Evolutionary conservation across 2,329 filamentous ascomycete genomes (phyloP), one percentile per base, ranked within the genome.

Genomic region (Colletotrichum sp.): DNA sequence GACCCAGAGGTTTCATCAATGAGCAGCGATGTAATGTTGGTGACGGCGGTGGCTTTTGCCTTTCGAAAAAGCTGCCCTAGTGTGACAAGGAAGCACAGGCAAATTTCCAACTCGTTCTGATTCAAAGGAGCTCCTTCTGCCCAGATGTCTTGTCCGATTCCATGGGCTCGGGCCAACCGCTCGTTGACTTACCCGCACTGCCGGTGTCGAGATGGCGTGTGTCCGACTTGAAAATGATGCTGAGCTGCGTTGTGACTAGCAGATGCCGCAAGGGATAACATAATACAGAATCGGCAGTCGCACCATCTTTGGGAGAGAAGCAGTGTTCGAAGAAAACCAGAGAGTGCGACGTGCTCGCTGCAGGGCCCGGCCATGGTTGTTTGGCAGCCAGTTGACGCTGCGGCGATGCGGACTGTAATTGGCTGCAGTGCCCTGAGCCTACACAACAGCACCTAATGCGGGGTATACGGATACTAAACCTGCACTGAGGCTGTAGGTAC

Each of bases 1-100:
- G 55, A 72, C 62, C 39, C 18, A n/a, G 24, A 24, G 21, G 72
- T 72, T 55, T 73, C 55, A 75, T 39, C 55, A 55, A 52, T 30
- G 62, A 73, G 36, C 59, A 63, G 30, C 70, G 32, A 75, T 39
- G 67, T 60, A 75, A 75, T 75, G 59, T 74, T 49, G 67, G 67
- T 65, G 67, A 71, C 32, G 18, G 49, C 60, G 44, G 60, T 65
- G 60, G 60, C 59, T 21, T 49, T n/a, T 18, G 24, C 16, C 36
- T 52, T 16, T 52, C 13, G 21, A n/a, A 66, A 32, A 52, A 49
- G 15, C 24, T 59, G 55, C 28, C 24, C 55, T 13, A 30, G 21
- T n/a, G n/a, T n/a, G 26, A 59, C 55, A 30, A 18, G n/a, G 10
- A 28, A 30, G 55, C 24, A 26, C 26, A 21, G 55, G 21, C 55